These are phyloP conservation scores for Colletotrichum zoysiae DNA, from an alignment of 2,329 filamentous ascomycete species.

Conservation along the genomic window DNA sequence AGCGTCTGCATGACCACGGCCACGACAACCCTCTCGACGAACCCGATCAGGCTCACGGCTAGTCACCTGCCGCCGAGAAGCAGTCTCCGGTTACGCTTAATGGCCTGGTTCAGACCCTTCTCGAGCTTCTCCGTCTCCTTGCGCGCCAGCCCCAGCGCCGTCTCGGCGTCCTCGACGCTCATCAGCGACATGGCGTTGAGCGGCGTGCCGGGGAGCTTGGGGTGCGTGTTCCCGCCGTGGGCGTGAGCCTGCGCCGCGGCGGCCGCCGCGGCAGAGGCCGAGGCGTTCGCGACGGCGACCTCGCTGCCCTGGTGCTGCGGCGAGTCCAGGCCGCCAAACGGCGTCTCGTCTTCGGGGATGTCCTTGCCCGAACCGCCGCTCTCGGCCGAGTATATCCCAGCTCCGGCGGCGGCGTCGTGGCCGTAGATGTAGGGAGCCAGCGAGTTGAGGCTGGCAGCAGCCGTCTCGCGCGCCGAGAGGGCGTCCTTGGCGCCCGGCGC, in stretches of 20 bases:
- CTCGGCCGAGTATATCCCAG: slow-evolving; percentile 54
- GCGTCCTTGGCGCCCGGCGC: slow-evolving; percentile 52
- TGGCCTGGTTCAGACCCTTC: slow-evolving; percentile 69
- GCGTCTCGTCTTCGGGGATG: slow-evolving; percentile 43
- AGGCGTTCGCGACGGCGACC: slow-evolving; percentile 17
- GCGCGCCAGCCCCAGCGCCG: slow-evolving; percentile 62
- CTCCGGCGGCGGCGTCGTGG: slow-evolving; percentile 58
- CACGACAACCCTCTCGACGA: slow-evolving; percentile 38
- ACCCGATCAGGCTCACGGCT: slow-evolving; percentile 32
- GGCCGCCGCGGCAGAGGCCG: slow-evolving; percentile 19
- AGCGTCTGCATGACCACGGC: slow-evolving; percentile 42
- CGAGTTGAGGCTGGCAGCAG: slow-evolving; percentile 65
- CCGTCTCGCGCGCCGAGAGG: slow-evolving; percentile 57
- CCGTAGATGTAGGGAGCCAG: slow-evolving; percentile 70
- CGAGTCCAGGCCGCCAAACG: slow-evolving; percentile 42
- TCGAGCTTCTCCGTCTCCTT: slow-evolving; percentile 74
- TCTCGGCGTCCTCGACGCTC: slow-evolving; percentile 74
- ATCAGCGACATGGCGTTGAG: slow-evolving; percentile 67
- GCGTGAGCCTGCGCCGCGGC: slow-evolving; percentile 29
- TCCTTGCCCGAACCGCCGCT: slow-evolving; percentile 42
- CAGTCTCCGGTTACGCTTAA: slow-evolving; percentile 71
- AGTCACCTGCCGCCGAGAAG: slow-evolving; percentile 51
- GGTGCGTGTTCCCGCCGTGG: slow-evolving; percentile 19
- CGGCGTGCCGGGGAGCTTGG: slow-evolving; percentile 45
- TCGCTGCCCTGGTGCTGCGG: slow-evolving; percentile 30